These are phyloP conservation scores for Leccinum aurantiacum DNA, from an alignment of 768 basidiomycete species.

Conservation along the genomic window DNA sequence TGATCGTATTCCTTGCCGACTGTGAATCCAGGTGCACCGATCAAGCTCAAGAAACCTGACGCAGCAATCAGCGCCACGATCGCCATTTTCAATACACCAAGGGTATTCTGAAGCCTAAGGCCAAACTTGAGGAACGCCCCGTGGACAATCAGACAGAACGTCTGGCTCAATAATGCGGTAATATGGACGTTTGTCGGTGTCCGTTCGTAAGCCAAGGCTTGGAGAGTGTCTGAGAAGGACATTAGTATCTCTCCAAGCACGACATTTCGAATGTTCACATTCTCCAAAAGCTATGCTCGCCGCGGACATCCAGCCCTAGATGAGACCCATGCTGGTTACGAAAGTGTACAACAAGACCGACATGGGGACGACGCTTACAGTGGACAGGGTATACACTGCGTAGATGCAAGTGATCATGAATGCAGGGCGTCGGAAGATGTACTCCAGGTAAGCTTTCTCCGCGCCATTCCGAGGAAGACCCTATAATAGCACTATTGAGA, in stretches of 20 bases:
- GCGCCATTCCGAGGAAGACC: constrained; percentile 70
- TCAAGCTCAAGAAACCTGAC: constrained; percentile 53
- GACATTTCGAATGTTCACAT: constrained; percentile 43
- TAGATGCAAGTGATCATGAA: constrained; percentile 62
- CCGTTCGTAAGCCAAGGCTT: constrained; percentile 49
- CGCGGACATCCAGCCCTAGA: constrained; percentile 57
- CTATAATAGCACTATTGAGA: constrained; percentile 30
- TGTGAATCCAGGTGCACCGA: constrained; percentile 48
- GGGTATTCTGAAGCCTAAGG: constrained; percentile 59
- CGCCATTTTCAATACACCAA: constrained; percentile 62
- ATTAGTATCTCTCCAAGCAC: not conserved
- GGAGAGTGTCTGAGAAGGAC: constrained; percentile 53
- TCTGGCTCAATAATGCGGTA: constrained; percentile 54
- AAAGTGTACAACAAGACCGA: not conserved
- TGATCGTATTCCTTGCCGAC: constrained; percentile 50
- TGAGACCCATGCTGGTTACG: not conserved
- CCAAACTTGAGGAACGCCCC: constrained; percentile 55
- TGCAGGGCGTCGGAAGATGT: constrained; percentile 60
- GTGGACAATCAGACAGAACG: constrained; percentile 57
- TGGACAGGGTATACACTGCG: constrained; percentile 55
- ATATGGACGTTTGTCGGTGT: constrained; percentile 49
- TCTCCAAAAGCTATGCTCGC: constrained; percentile 69
- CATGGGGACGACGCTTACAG: constrained; percentile 39
- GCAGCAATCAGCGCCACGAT: constrained; percentile 51
- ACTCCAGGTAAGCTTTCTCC: constrained; percentile 77